A percentile compares a stretch with the other conserved stretches of the same genome.
Conservation (phyloP, 2,329 filamentous ascomycete species). For the Ramichloridium luteum region DNA sequence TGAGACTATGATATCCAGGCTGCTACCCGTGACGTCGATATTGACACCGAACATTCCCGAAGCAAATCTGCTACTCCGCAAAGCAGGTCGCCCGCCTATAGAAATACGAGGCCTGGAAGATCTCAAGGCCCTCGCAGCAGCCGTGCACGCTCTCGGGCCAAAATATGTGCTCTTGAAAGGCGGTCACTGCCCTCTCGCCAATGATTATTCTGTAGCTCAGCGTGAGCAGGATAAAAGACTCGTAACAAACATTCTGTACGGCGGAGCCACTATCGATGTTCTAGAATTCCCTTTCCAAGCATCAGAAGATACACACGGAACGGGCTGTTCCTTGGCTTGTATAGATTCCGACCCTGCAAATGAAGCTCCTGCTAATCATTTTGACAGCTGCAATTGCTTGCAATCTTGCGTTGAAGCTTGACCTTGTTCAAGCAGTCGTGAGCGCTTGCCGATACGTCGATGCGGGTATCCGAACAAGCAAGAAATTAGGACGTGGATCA, state of each 20-base stretch:
- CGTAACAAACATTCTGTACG: conserved; percentile 67
- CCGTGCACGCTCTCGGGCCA: conserved; percentile 56
- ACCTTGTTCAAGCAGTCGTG: conserved; percentile 48
- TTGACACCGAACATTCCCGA: conserved; percentile 71
- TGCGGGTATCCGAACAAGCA: conserved; percentile 54
- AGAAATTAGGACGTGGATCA: conserved; percentile 51
- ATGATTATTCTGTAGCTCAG: conserved; percentile 47
- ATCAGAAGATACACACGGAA: conserved; percentile 81
- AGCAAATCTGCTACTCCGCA: conserved; percentile 51
- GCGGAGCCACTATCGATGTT: conserved; percentile 44
- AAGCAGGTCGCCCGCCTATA: conserved; percentile 33
- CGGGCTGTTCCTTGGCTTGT: conserved; percentile 88
- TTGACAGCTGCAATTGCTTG: conserved; percentile 64
- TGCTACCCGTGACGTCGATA: conserved; percentile 56
- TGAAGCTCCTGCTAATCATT: no score
- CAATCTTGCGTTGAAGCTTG: conserved; percentile 51
- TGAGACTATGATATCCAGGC: conserved; percentile 42
- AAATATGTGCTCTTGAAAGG: conserved; percentile 80
- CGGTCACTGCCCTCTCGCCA: conserved; percentile 70
- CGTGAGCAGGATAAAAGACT: conserved; percentile 47
- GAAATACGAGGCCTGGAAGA: conserved; percentile 50
- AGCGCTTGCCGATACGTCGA: conserved; percentile 61
- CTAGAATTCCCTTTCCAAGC: conserved; percentile 60
- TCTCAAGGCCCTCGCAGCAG: conserved; percentile 55
- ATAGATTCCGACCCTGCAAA: no score